A percentile compares a stretch with the other conserved stretches of the same genome.
These are phyloP conservation scores for Backusella morwellensis DNA, from an alignment of 192 early-diverging fungal genomes.

Conservation along the genomic window DNA sequence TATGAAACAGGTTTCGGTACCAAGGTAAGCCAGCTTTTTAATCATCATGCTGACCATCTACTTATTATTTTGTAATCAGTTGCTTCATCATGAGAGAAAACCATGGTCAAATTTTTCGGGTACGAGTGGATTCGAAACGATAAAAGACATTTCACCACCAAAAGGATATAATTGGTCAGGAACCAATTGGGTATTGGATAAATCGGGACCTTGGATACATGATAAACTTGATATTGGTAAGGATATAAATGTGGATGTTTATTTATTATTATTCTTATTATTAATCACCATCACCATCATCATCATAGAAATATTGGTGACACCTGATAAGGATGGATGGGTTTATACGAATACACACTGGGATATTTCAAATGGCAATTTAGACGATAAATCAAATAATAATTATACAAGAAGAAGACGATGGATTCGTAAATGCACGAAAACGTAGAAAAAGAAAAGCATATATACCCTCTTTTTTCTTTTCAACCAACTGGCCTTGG, in stretches of 20 bases:
- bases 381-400: background rate
- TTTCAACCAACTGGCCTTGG: background rate
- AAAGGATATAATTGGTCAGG: conserved; percentile 35
- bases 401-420: conserved; percentile 29
- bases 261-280: background rate
- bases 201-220: conserved; percentile 34
- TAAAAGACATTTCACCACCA: conserved; percentile 23
- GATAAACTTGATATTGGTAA: conserved; percentile 32
- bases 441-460: background rate
- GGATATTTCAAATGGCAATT: conserved; percentile 3
- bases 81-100: conserved; percentile 27
- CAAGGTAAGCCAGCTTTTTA: conserved; percentile 20
- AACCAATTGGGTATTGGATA: conserved; percentile 34
- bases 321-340: conserved; percentile 40
- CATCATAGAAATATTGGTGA: conserved; percentile 21
- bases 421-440: conserved; percentile 28
- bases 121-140: conserved; percentile 11
- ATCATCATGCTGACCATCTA: background rate
- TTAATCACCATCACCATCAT: background rate
- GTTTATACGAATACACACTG: conserved; percentile 39
- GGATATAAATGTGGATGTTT: background rate
- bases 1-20: conserved; percentile 24
- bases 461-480: background rate
- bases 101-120: conserved; percentile 38
- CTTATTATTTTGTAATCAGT: background rate